Conservation (phyloP, 495 filamentous ascomycete species). For the Podospora anserina region DNA sequence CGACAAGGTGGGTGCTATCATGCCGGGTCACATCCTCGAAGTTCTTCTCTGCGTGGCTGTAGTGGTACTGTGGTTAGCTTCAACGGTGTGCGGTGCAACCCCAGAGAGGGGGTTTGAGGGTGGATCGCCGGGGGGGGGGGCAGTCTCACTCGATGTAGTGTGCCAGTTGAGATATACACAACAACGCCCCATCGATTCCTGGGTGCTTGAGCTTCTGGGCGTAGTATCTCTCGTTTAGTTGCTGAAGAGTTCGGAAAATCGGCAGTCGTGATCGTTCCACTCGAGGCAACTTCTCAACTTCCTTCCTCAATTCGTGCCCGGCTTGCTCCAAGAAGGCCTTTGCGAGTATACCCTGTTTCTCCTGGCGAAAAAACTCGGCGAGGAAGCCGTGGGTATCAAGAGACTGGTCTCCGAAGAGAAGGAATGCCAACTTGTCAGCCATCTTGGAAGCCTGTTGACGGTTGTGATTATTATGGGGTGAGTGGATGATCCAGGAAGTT, state of each 20-base stretch:
- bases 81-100: constrained; percentile 21
- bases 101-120: background rate
- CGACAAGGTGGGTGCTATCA: constrained; percentile 51
- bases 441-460: constrained; percentile 32
- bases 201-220: constrained; percentile 55
- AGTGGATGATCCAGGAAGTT: constrained; percentile 9
- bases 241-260: constrained; percentile 63
- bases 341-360: constrained; percentile 62
- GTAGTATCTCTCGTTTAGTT: constrained; percentile 67
- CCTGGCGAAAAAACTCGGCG: constrained; percentile 55
- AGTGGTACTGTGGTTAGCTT: constrained; percentile 17
- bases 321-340: constrained; percentile 63
- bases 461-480: constrained; percentile 20
- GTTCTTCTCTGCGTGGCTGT: constrained; percentile 46
- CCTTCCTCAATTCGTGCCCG: constrained; percentile 59
- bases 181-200: constrained; percentile 63
- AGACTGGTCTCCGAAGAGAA: constrained; percentile 78
- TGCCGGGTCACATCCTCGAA: constrained; percentile 43
- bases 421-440: constrained; percentile 46
- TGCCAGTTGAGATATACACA: constrained; percentile 67
- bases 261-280: constrained; percentile 62
- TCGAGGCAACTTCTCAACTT: constrained; percentile 58
- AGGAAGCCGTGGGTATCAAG: constrained; percentile 67
- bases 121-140: background rate
- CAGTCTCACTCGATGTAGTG: constrained; percentile 70